Conservation (phyloP, 179 eudicot species). For the Camellia oleifera region DNA sequence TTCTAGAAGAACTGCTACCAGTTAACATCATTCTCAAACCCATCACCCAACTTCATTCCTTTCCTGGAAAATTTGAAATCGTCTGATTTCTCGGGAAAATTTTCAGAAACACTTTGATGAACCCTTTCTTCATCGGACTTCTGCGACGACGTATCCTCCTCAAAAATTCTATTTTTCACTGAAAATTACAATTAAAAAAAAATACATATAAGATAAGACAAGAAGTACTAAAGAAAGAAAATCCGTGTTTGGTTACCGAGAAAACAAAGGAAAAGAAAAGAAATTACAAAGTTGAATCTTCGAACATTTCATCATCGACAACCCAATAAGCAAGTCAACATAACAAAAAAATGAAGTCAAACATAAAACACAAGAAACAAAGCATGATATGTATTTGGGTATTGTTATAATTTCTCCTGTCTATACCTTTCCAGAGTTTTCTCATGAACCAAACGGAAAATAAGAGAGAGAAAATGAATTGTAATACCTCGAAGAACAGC, state of each 20-base stretch:
- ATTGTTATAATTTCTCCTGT: neutral
- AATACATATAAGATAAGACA: constrained; percentile 10
- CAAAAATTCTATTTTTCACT: constrained; percentile 53
- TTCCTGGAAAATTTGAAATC: constrained; percentile 26
- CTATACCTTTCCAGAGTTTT: neutral
- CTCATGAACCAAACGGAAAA: constrained; percentile 5
- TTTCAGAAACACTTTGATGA: constrained; percentile 39
- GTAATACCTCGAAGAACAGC: constrained; percentile 69
- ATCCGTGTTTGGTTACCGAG: neutral
- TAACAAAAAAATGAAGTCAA: neutral
- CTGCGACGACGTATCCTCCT: constrained; percentile 36
- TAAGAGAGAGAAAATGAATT: neutral
- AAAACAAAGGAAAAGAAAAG: neutral
- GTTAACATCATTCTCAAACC: constrained; percentile 34
- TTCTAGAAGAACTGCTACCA: constrained; percentile 24
- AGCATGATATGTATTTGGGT: neutral
- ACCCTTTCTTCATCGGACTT: constrained; percentile 51
- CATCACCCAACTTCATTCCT: constrained; percentile 30
- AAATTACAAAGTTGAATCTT: neutral
- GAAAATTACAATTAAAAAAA: constrained; percentile 30
- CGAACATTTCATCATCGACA: neutral
- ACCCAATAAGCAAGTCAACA: constrained; percentile 9
- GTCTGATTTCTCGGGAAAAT: constrained; percentile 37
- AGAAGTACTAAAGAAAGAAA: neutral
- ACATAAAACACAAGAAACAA: neutral